Evolutionary conservation across 2,329 filamentous ascomycete genomes (phyloP).

Genomic region (Fusarium multiceps): DNA sequence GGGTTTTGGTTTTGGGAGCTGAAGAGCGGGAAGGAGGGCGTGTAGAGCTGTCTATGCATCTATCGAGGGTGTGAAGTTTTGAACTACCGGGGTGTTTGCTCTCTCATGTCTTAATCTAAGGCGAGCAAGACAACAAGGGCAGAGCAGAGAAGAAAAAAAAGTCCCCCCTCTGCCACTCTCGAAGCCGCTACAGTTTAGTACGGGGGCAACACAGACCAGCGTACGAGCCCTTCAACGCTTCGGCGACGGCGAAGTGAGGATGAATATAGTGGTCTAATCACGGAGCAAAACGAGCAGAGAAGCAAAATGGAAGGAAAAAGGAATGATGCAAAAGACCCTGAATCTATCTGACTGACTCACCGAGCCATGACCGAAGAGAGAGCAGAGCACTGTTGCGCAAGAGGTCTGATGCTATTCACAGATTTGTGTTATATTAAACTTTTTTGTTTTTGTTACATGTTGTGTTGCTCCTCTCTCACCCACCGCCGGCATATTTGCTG

Average conservation of each 20-base stretch:
- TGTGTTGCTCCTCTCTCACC: background rate
- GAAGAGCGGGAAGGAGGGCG: slow-evolving; percentile 38
- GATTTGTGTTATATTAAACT: background rate
- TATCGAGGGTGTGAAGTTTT: slow-evolving; percentile 27
- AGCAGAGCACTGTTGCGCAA: slow-evolving; percentile 1
- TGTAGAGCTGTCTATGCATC: slow-evolving; percentile 14
- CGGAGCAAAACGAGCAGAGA: background rate
- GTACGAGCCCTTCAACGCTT: slow-evolving; percentile 41
- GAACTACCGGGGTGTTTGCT: slow-evolving; percentile 16
- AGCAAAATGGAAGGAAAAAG: background rate
- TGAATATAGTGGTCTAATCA: slow-evolving; percentile 12
- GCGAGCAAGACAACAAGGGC: slow-evolving; percentile 12
- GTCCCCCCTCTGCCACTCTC: background rate
- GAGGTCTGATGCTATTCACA: slow-evolving; percentile 18
- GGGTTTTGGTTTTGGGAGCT: slow-evolving; percentile 31
- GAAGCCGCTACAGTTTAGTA: slow-evolving; percentile 18
- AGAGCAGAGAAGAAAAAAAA: background rate
- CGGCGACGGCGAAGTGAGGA: slow-evolving; percentile 44
- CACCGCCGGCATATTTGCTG: slow-evolving; percentile 17
- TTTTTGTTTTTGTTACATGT: background rate
- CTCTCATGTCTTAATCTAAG: slow-evolving; percentile 27
- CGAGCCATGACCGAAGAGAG: slow-evolving; percentile 1
- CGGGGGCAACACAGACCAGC: slow-evolving; percentile 44
- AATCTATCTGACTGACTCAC: slow-evolving; percentile 30
- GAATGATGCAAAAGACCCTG: slow-evolving; percentile 13